phyloP scores from a whole-genome alignment of 768 basidiomycete genomes.

The Mycena galericulata region DNA sequence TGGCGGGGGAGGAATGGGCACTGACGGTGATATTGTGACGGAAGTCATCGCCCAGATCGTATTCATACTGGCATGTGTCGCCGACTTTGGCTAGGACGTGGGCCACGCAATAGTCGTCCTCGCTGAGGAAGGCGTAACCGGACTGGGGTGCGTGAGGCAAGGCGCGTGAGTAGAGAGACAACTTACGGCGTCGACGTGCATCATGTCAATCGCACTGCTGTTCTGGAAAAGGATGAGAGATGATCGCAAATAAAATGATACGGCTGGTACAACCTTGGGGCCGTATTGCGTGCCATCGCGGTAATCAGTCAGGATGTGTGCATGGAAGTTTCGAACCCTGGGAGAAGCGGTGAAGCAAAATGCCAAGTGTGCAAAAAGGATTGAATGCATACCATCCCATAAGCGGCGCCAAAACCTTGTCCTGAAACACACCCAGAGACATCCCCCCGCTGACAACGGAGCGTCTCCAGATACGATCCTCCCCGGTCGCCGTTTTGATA shows the following conservation, averaged over 20 bases:
- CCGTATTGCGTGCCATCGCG: constrained; percentile 42
- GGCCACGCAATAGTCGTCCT: constrained; percentile 41
- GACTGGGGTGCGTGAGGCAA: constrained; percentile 29
- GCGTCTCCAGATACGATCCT: constrained; percentile 39
- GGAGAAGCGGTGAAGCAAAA: constrained; percentile 18
- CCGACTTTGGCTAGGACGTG: constrained; percentile 39
- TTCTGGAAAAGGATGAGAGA: constrained; percentile 28
- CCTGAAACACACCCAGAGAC: constrained; percentile 42
- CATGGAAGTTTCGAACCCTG: constrained; percentile 43
- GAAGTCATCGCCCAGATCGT: constrained; percentile 43
- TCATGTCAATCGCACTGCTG: constrained; percentile 36
- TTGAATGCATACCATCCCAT: constrained; percentile 41
- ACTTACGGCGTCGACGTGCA: constrained; percentile 37
- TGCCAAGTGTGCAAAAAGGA: background rate
- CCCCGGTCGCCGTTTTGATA: constrained; percentile 29
- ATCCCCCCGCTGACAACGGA: constrained; percentile 42
- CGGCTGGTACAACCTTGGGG: constrained; percentile 36
- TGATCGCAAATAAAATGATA: constrained; percentile 10
- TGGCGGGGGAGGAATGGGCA: constrained; percentile 4
- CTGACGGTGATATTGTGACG: constrained; percentile 39
- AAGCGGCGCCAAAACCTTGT: constrained; percentile 42
- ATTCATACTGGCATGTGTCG: constrained; percentile 37
- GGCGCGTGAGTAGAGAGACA: background rate
- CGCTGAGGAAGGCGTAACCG: constrained; percentile 39
- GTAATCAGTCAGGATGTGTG: constrained; percentile 43